Evolutionary conservation across 2,329 filamentous ascomycete genomes (phyloP).

Genomic region (Arthrobotrys sinensis): DNA sequence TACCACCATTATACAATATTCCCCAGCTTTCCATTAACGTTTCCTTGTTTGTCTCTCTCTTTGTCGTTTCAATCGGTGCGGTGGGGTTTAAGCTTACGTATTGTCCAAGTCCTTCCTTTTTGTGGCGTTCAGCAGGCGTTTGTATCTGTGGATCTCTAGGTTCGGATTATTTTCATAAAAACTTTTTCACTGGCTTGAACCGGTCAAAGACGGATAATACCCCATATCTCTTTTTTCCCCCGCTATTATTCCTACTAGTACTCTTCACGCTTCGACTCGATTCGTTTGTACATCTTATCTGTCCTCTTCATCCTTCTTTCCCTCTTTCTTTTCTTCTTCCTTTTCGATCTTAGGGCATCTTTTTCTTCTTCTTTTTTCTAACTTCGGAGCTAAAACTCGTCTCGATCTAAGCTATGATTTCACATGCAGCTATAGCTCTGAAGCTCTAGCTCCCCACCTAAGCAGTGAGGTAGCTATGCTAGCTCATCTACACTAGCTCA

Average conservation of each 20-base stretch:
- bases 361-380: slow-evolving; percentile 7
- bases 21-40: background rate
- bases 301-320: background rate
- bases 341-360: background rate
- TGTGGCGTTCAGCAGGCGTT: slow-evolving; percentile 17
- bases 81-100: slow-evolving; percentile 18
- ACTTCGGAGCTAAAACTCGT: background rate
- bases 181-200: slow-evolving; percentile 13
- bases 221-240: slow-evolving; percentile 18
- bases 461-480: background rate
- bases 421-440: slow-evolving; percentile 17
- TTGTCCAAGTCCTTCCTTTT: background rate
- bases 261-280: background rate
- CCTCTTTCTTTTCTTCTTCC: background rate
- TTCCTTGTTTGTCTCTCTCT: background rate
- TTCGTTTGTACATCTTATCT: slow-evolving; percentile 26
- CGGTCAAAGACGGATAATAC: slow-evolving; percentile 23
- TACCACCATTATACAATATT: background rate
- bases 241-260: slow-evolving; percentile 6
- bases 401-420: slow-evolving; percentile 12
- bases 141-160: background rate
- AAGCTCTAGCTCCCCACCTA: slow-evolving; percentile 10
- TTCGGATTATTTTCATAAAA: slow-evolving; percentile 3
- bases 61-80: slow-evolving; percentile 6
- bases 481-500: background rate